Percentiles rank a stretch among this genome's conserved stretches.
Evolutionary conservation across 2,329 filamentous ascomycete genomes (phyloP).

Genomic region (Sclerotiophoma versabilis): DNA sequence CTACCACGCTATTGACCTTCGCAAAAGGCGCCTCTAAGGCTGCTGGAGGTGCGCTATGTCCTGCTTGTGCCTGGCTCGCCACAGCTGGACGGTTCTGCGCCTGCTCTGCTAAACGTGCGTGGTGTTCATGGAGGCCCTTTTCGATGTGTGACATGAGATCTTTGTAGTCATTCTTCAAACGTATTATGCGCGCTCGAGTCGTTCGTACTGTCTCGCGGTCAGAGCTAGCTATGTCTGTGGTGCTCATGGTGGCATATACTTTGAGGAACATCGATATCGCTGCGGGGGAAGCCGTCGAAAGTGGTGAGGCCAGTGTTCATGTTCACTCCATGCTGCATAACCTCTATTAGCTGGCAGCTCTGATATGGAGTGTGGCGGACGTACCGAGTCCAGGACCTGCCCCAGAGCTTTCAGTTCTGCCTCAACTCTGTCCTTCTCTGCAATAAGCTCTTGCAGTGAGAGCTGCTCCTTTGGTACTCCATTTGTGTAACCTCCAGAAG

Average conservation of each 20-base stretch:
- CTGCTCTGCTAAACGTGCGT: slow-evolving; percentile 70
- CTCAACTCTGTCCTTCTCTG: slow-evolving; percentile 84
- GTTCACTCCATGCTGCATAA: slow-evolving; percentile 81
- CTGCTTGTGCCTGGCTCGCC: slow-evolving; percentile 26
- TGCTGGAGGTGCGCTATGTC: slow-evolving; percentile 34
- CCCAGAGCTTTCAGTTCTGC: slow-evolving; percentile 85
- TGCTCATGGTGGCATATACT: slow-evolving; percentile 62
- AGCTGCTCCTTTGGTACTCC: slow-evolving; percentile 68
- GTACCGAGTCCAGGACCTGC: slow-evolving; percentile 85
- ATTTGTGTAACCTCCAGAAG: slow-evolving; percentile 65
- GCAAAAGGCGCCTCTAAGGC: slow-evolving; percentile 75
- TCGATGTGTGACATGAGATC: slow-evolving; percentile 84
- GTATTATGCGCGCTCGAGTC: slow-evolving; percentile 88
- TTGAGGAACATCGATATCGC: slow-evolving; percentile 93
- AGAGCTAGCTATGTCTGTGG: slow-evolving; percentile 14
- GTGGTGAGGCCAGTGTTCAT: slow-evolving; percentile 92
- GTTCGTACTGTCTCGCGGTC: slow-evolving; percentile 75
- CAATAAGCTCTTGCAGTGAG: slow-evolving; percentile 80
- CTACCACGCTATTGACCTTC: slow-evolving; percentile 83
- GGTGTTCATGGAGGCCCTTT: slow-evolving; percentile 85
- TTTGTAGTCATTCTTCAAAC: slow-evolving; percentile 92
- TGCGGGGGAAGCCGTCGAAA: slow-evolving; percentile 87
- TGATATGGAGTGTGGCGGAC: slow-evolving; percentile 31
- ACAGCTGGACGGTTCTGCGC: slow-evolving; percentile 48
- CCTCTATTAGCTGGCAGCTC: slow-evolving; percentile 21